phyloP scores from a whole-genome alignment of 768 basidiomycete species.

The Pleurotus salmoneostramineus region DNA sequence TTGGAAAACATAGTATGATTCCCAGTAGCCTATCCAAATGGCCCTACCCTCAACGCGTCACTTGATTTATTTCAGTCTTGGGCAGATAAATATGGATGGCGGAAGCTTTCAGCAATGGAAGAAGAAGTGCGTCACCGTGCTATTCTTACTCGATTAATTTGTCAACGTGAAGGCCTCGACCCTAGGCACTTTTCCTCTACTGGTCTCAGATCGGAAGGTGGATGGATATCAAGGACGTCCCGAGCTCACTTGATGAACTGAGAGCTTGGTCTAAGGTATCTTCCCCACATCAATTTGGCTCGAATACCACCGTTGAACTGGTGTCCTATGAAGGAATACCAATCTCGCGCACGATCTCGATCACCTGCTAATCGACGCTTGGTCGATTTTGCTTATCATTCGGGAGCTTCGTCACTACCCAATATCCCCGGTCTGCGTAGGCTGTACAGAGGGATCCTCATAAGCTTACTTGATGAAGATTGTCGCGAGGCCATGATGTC shows the following conservation, averaged over 20 bases:
- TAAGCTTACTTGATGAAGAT: slow-evolving; percentile 37
- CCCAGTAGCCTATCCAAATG: background rate
- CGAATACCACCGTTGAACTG: background rate
- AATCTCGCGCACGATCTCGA: slow-evolving; percentile 38
- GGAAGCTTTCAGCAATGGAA: slow-evolving; percentile 40
- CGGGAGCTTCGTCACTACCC: slow-evolving; percentile 35
- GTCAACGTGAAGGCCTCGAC: background rate
- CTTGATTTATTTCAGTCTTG: too few relatives aligned
- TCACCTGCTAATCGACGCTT: slow-evolving; percentile 31
- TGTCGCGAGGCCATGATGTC: slow-evolving; percentile 43
- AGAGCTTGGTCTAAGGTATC: slow-evolving; percentile 34
- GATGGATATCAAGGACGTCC: slow-evolving; percentile 46
- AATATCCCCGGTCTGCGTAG: slow-evolving; percentile 29
- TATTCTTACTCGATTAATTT: background rate
- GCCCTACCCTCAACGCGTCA: background rate
- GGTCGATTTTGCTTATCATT: slow-evolving; percentile 33
- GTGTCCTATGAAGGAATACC: slow-evolving; percentile 42
- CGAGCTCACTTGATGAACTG: slow-evolving; percentile 32
- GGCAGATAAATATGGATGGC: slow-evolving; percentile 39
- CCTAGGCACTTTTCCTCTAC: slow-evolving; percentile 28
- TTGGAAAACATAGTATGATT: slow-evolving; percentile 30
- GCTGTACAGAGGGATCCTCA: slow-evolving; percentile 25
- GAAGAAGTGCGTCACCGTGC: slow-evolving; percentile 21
- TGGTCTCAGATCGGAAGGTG: slow-evolving; percentile 42
- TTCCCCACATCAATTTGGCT: background rate